phyloP scores from a whole-genome alignment of 805 yeast genomes.

The Candida piceae region DNA sequence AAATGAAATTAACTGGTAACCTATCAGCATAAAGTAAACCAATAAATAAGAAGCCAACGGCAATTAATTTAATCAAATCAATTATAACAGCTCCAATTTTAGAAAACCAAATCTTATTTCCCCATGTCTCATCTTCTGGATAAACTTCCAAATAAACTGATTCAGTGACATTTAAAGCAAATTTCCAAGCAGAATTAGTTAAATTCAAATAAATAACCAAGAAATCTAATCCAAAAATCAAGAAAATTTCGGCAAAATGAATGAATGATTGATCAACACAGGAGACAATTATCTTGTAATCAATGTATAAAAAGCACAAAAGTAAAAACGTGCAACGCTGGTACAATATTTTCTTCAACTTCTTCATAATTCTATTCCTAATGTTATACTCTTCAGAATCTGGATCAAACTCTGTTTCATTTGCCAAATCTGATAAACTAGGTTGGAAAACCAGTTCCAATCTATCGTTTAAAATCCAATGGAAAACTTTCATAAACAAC shows the following conservation, averaged over 20 bases:
- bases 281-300: constrained; percentile 46
- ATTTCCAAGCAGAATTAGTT: constrained; percentile 41
- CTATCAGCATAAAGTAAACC: constrained; percentile 35
- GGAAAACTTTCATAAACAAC: constrained; percentile 61
- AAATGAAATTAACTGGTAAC: constrained; percentile 28
- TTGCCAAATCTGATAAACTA: constrained; percentile 26
- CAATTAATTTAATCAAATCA: constrained; percentile 41
- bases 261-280: constrained; percentile 54
- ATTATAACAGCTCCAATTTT: constrained; percentile 53
- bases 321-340: constrained; percentile 43
- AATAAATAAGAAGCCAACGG: constrained; percentile 42
- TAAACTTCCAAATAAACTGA: constrained; percentile 38
- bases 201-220: constrained; percentile 57
- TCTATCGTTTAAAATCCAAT: constrained; percentile 60
- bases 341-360: constrained; percentile 20
- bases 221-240: constrained; percentile 74
- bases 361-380: not conserved
- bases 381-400: too few species aligned
- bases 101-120: constrained; percentile 54
- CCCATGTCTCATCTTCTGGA: constrained; percentile 67
- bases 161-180: constrained; percentile 52
- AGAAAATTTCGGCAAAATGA: constrained; percentile 49
- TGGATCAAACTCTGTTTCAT: too few species aligned
- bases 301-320: constrained; percentile 40
- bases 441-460: constrained; percentile 45